Base-by-base conservation (phyloP, 116 monocot species). In the Zostera marina region DNA sequence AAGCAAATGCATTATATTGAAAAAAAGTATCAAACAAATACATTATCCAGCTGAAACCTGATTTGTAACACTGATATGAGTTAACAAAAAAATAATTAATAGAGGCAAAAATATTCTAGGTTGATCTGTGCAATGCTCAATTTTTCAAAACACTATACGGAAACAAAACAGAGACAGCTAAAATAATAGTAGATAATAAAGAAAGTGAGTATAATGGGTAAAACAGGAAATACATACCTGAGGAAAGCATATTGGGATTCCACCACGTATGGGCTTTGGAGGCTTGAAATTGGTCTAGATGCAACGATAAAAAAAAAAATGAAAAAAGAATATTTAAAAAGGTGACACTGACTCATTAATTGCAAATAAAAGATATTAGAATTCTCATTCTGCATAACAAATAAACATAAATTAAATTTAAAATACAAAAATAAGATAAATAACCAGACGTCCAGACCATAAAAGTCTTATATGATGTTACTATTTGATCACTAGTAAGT, bases 171-270 rank as follows among this genome's bases (percentile, higher is more conserved):
- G 9, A 17, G 15, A 49, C 40, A 56, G 55, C 23, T n/a, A n/a
- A n/a, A 7, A 1, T 5, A 10, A 32, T 22, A 9, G 26, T 26
- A 55, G 38, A 38, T 26, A 12, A 56, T 56, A 53, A 53, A 53
- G 22, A 24, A 53, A 23, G n/a, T 7, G 39, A 56, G 39, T 26
- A 38, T 39, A 3, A 19, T 44, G 19, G n/a, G n/a, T n/a, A n/a
- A n/a, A n/a, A n/a, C n/a, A 43, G 9, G 22, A 44, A 11, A 10
- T 15, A 12, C 32, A 56, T 69, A 85, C 96, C 73, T 96, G 96
- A 63, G 85, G 89, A 76, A 96, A 96, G 66, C 89, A 88, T 44
- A 96, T 74, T 38, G 85, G 82, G 25, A 96, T 88, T 32, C 96
- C 88, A 11, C 96, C 85, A 46, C 85, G 77, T 62, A 88, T 85